Base-by-base conservation (phyloP, 257 asterid species). In the Penstemon davidsonii region DNA sequence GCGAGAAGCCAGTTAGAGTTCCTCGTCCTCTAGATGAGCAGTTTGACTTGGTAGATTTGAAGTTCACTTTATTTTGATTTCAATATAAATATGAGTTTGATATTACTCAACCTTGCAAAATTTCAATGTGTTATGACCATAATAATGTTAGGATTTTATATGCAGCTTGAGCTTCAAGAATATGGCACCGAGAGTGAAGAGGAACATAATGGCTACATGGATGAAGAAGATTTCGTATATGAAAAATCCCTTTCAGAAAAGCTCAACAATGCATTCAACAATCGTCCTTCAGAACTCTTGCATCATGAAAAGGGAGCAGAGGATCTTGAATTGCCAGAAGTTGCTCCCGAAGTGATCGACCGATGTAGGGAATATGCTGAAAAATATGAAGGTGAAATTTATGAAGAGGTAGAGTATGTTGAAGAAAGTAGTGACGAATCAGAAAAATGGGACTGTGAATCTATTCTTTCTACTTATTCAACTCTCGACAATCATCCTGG, bases 401-500 rank as follows among this genome's bases (percentile, higher is more conserved):
- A 79, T 60, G 80, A 55, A 66, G 93, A 80, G 64, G 85, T 49
- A 51, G 81, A 70, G 52, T 66, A 84, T 77, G 82, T 85, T 57
- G 85, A 83, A 59, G 93, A 86, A 73, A 88, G 96, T 76, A 88
- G 95, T 37, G 95, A 89, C 44, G 95, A 87, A 74, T 83, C 91
- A 39, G 97, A 93, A 75, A 79, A 58, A 39, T 90, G 97, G 97
- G 99, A 93, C 68, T 93, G 99, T 66, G 99, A 90, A 74, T 88
- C 97, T 46, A 85, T 93, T 7, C 75, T 93, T 45, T 76, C 97
- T 64, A 93, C 96, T 37, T 93, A 90, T 75, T 87, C 99, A 56
- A 88, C 88, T 69, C 88, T 88, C 15, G 97, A 93, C 75, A 93
- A 93, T 80, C 96, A 88, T 76, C 97, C 97, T 47, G 96, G 87